Evolutionary conservation across 331 rosid species (phyloP), one percentile per base, ranked within the genome.

Genomic region (Prunus yedoensis): DNA sequence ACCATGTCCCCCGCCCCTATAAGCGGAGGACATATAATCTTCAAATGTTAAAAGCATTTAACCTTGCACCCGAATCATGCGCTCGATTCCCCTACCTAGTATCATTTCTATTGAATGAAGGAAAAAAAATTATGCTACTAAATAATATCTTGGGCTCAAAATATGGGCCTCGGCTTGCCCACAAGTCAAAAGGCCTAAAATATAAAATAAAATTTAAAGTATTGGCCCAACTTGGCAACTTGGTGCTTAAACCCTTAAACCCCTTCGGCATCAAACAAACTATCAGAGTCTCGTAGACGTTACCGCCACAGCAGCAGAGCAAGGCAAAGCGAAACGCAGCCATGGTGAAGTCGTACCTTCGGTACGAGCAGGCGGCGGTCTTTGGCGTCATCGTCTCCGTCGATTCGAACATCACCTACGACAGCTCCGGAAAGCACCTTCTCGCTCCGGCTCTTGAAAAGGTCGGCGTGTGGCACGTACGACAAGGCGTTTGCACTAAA

Each of bases 291-390:
- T 9, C 27, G 1, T 8, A 20, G 61, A 1, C 61, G 20, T 9
- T 56, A 56, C 74, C 69, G 80, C 80, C 77, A 54, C 71, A 82
- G 82, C 88, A 54, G 75, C 70, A 49, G 8, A 54, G 41, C 21
- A 8, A 9, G 0, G 23, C 17, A 18, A 59, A 45, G n/a, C 3
- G 49, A 8, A 47, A 47, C 20, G 72, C 74, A 70, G 70, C 79
- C 76, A 94, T 94, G 99, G 99, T 94, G 87, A 94, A 94, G 81
- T 66, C 95, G 20, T 94, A 92, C 90, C 90, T 89, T 56, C 91
- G 96, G 7, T 94, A 92, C 77, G 97, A 92, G 83, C 90, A 88
- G 66, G 87, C 95, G 79, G 78, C 92, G 68, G 83, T 87, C 6
- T 94, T 94, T 51, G 99, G 99, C 4, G 97, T 94, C 10, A 87